phyloP scores from a whole-genome alignment of 257 asterid species.

The Mentha longifolia region DNA sequence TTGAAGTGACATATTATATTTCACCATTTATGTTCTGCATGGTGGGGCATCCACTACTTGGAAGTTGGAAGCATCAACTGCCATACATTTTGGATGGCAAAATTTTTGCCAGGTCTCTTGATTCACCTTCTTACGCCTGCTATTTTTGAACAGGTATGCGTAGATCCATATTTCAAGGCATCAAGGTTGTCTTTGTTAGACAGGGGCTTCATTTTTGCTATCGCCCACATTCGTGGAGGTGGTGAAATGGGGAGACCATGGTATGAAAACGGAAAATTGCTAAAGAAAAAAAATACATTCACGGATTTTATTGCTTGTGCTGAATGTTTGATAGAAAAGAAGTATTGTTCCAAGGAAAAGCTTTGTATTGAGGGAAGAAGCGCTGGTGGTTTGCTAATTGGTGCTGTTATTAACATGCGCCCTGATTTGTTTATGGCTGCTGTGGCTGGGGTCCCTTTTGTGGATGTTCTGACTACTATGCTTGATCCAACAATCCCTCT shows the following conservation, averaged over 20 bases:
- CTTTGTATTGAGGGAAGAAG: constrained; percentile 94
- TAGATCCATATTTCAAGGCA: constrained; percentile 83
- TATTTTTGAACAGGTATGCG: constrained; percentile 63
- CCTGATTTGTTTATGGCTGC: constrained; percentile 93
- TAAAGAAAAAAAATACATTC: constrained; percentile 89
- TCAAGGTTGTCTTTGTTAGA: constrained; percentile 84
- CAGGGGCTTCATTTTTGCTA: constrained; percentile 77
- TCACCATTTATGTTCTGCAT: not conserved
- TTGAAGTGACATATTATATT: not conserved
- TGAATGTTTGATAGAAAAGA: constrained; percentile 78
- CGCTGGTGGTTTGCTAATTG: constrained; percentile 95
- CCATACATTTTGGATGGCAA: constrained; percentile 16
- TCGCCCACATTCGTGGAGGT: constrained; percentile 96
- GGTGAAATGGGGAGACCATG: constrained; percentile 99
- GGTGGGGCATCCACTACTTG: constrained; percentile 8
- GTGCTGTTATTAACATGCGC: constrained; percentile 90
- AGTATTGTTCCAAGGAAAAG: constrained; percentile 82
- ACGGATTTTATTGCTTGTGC: constrained; percentile 88
- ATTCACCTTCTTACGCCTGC: constrained; percentile 33
- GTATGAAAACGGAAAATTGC: constrained; percentile 93
- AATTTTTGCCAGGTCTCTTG: not conserved
- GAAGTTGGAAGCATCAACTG: constrained; percentile 14
- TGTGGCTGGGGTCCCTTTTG: constrained; percentile 95
- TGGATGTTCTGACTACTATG: constrained; percentile 94
- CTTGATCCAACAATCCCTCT: constrained; percentile 98